These are phyloP conservation scores for Podaxis sp. DNA, from an alignment of 768 basidiomycete species.

Conservation along the genomic window DNA sequence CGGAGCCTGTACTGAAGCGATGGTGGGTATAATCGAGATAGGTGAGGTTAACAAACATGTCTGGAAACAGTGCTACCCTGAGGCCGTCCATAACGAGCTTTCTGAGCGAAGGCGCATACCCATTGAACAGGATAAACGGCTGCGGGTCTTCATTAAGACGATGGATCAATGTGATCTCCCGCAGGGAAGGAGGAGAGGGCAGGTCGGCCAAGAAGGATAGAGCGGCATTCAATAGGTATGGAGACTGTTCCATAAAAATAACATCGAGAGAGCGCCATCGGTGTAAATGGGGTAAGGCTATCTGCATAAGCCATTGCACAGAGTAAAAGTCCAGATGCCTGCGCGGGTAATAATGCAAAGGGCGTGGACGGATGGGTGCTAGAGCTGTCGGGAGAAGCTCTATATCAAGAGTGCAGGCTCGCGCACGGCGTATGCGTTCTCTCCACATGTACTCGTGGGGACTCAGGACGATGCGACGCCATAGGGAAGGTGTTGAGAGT, in stretches of 20 bases:
- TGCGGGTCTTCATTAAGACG: constrained; percentile 68
- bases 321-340: constrained; percentile 37
- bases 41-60: constrained; percentile 58
- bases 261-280: constrained; percentile 66
- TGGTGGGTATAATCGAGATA: constrained; percentile 74
- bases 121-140: constrained; percentile 63
- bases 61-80: constrained; percentile 59
- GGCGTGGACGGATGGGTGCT: constrained; percentile 23
- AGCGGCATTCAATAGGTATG: constrained; percentile 68
- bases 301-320: constrained; percentile 62
- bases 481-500: constrained; percentile 58
- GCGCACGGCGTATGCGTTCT: constrained; percentile 58
- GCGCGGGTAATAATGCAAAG: constrained; percentile 22
- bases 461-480: constrained; percentile 57
- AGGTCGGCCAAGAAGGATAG: constrained; percentile 58
- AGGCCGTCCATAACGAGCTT: constrained; percentile 62
- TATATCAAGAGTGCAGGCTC: constrained; percentile 61
- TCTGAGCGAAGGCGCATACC: constrained; percentile 54
- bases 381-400: constrained; percentile 38
- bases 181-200: constrained; percentile 12
- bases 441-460: constrained; percentile 57
- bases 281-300: constrained; percentile 48
- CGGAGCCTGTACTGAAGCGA: constrained; percentile 56
- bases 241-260: constrained; percentile 50
- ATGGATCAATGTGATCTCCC: constrained; percentile 42